Percentiles rank a stretch among this genome's conserved stretches.
These are phyloP conservation scores for Cyberlindnera euphorbiiphila DNA, from an alignment of 805 yeast genomes.

Conservation along the genomic window DNA sequence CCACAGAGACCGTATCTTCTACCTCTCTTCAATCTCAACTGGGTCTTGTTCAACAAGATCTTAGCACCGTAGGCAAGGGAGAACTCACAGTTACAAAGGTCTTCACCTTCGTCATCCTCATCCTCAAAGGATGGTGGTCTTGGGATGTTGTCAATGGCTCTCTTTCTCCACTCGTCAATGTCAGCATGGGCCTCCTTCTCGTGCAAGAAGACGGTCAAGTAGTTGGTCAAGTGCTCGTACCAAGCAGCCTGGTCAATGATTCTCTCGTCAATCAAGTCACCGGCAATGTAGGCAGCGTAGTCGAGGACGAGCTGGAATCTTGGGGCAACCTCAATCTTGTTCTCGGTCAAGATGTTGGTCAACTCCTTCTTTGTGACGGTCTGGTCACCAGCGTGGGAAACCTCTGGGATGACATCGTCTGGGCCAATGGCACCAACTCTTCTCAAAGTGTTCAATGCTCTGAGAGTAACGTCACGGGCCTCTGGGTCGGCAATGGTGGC, in stretches of 20 bases:
- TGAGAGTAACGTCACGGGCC: slow-evolving; percentile 96
- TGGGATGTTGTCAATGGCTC: slow-evolving; percentile 98
- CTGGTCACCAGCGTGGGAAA: slow-evolving; percentile 98
- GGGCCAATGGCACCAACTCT: slow-evolving; percentile 97
- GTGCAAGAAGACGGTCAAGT: slow-evolving; percentile 93
- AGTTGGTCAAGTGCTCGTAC: slow-evolving; percentile 85
- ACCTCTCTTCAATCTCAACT: slow-evolving; percentile 97
- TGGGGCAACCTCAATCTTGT: slow-evolving; percentile 55
- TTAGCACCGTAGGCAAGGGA: slow-evolving; percentile 99
- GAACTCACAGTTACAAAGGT: slow-evolving; percentile 99
- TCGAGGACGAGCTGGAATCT: slow-evolving; percentile 76
- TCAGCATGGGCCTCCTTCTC: slow-evolving; percentile 85
- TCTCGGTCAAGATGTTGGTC: slow-evolving; percentile 63
- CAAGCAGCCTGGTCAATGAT: slow-evolving; percentile 88
- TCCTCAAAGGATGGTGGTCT: slow-evolving; percentile 94
- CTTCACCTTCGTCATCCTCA: slow-evolving; percentile 98
- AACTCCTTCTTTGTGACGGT: slow-evolving; percentile 81
- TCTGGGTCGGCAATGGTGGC: slow-evolving; percentile 99
- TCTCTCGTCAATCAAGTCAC: slow-evolving; percentile 99
- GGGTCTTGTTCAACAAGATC: slow-evolving; percentile 99
- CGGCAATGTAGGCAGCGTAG: slow-evolving; percentile 95
- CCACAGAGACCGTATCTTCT: slow-evolving; percentile 99
- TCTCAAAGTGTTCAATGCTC: slow-evolving; percentile 95
- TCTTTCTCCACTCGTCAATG: slow-evolving; percentile 92
- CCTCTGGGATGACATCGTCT: slow-evolving; percentile 90